A percentile compares a stretch with the other conserved stretches of the same genome.
phyloP scores from a whole-genome alignment of 176 grass and related monocot genomes.

The Secale cereale region DNA sequence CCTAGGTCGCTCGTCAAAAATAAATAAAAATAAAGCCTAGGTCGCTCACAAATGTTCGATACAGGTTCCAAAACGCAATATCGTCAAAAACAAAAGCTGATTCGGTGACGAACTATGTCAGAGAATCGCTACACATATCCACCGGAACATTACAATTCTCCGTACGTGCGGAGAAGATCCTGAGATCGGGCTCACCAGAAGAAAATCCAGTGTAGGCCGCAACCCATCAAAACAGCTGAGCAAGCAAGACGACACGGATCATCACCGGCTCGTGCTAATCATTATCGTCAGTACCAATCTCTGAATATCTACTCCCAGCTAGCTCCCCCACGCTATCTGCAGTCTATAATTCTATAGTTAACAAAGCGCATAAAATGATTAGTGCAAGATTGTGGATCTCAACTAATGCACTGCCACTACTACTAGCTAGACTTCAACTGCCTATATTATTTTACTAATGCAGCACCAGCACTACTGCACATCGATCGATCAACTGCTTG shows the following conservation, averaged over 20 bases:
- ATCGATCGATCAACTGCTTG: background rate
- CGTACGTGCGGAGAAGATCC: slow-evolving; percentile 23
- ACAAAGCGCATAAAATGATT: slow-evolving; percentile 11
- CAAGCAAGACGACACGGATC: slow-evolving; percentile 27
- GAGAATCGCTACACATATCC: background rate
- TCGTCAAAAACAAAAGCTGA: background rate
- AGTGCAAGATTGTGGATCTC: slow-evolving; percentile 25
- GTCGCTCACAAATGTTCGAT: no score
- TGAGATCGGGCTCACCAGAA: slow-evolving; percentile 5
- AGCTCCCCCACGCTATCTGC: background rate
- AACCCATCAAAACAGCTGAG: slow-evolving; percentile 13
- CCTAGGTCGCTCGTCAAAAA: no score
- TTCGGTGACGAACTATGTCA: slow-evolving; percentile 8
- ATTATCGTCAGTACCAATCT: background rate
- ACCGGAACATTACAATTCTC: background rate
- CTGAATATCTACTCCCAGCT: background rate
- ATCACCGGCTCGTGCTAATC: slow-evolving; percentile 9
- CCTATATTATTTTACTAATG: background rate
- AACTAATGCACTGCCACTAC: slow-evolving; percentile 26
- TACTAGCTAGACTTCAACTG: background rate
- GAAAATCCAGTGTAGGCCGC: slow-evolving; percentile 11
- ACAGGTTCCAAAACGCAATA: background rate
- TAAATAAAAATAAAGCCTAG: no score
- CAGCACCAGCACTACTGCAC: slow-evolving; percentile 11
- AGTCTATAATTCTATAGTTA: background rate